Base-by-base conservation (phyloP, 2,329 filamentous ascomycete species). In the Colletotrichum phormii region DNA sequence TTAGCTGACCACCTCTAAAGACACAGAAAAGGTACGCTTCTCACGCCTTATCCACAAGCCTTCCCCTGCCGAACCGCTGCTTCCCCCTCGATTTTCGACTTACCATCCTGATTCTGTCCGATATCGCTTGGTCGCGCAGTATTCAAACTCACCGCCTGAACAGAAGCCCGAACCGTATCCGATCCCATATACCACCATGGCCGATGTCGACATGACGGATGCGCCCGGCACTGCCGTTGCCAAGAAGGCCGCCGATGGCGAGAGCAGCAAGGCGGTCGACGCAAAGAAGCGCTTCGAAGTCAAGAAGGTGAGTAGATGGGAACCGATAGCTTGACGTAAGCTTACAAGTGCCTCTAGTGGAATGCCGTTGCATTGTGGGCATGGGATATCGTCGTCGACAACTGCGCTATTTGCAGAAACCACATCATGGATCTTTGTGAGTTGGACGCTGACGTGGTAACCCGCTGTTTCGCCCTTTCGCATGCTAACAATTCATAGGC, bases 311-410 rank as follows among this genome's bases (percentile, higher is more conserved):
- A 74, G 82, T 64, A 71, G 42, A 8, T 51, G 29, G 51, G 22
- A 24, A 31, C 4, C 5, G 24, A 51, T 37, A 49, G 26, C 55
- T 26, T 29, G 8, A 18, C 31, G 61, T 58, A 51, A 68, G 65
- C 75, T 79, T 53, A 79, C 63, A 24, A 55, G 58, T 60, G 11
- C 64, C 2, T 75, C 55, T 79, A 98, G 96, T 99, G 97, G 97
- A 98, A 98, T 79, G 97, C 97, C 0, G 97, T 99, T 64, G 95
- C 97, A 53, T 89, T 99, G 2, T 99, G 97, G 97, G 97, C 97
- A 0, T 99, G 97, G 97, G 97, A 99, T 82, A 99, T 99, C 72
- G 95, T 98, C 37, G 97, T 99, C 74, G 97, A 99, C 85, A 99
- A 99, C 89, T 99, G 97, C 82, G 97, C 97, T 79, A 99, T 99